Conservation (phyloP, 352 stramenopile species). For the Phytophthora citrophthora region DNA sequence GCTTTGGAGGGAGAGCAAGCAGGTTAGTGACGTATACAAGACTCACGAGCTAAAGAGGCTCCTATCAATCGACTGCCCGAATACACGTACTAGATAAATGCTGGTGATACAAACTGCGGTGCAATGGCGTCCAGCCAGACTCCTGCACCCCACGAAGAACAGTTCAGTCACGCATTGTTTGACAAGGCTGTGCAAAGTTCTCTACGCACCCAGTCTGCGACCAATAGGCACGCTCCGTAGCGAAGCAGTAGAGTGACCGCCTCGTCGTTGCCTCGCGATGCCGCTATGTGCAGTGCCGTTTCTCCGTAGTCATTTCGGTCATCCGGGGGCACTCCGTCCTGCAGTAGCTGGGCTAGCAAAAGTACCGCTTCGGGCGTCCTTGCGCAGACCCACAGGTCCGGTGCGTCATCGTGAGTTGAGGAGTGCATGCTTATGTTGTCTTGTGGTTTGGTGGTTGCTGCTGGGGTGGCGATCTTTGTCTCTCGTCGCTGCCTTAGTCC, state of each 20-base stretch:
- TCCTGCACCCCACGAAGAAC: constrained; percentile 47
- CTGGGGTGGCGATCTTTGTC: constrained; percentile 10
- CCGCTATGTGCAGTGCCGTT: constrained; percentile 79
- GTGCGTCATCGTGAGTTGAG: constrained; percentile 6
- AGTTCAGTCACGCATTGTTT: constrained; percentile 16
- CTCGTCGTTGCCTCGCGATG: constrained; percentile 56
- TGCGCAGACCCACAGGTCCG: constrained; percentile 37
- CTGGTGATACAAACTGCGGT: constrained; percentile 74
- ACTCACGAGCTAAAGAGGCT: neutral
- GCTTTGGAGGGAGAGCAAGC: constrained; percentile 37
- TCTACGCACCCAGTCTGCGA: constrained; percentile 65
- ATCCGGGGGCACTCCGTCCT: constrained; percentile 45
- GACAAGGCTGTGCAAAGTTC: neutral
- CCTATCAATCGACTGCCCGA: too few species aligned
- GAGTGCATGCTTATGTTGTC: constrained; percentile 14
- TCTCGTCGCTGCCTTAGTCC: constrained; percentile 13
- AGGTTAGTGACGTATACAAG: neutral
- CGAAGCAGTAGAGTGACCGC: constrained; percentile 61
- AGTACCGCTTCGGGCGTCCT: constrained; percentile 10
- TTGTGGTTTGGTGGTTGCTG: constrained; percentile 9
- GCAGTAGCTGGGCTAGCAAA: constrained; percentile 29
- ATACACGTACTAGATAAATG: constrained; percentile 69
- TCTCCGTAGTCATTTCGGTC: constrained; percentile 74
- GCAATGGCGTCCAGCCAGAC: constrained; percentile 82
- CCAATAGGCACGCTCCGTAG: constrained; percentile 56